A percentile compares a stretch with the other conserved stretches of the same genome.
Conservation (phyloP, 2,329 filamentous ascomycete genomes). For the Fusarium sp. region DNA sequence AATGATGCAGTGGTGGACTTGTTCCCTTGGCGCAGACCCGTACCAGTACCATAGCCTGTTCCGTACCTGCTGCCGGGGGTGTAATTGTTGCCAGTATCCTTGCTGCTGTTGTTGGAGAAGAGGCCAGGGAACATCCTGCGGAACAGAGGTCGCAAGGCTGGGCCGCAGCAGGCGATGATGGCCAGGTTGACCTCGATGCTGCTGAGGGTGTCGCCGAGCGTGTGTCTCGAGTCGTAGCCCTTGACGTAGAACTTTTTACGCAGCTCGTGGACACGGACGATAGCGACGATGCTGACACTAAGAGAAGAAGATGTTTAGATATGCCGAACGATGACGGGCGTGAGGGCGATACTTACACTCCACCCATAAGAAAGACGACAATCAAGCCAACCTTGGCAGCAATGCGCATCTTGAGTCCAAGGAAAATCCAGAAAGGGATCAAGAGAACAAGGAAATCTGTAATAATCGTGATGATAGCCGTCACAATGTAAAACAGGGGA, state of each 20-base stretch:
- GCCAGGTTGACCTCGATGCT: slow-evolving; percentile 53
- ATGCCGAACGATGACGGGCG: not conserved
- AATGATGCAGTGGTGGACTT: not conserved
- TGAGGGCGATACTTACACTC: slow-evolving; percentile 46
- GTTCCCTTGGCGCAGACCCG: not conserved
- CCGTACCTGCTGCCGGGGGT: slow-evolving; percentile 19
- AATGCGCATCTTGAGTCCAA: slow-evolving; percentile 53
- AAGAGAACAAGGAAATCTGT: slow-evolving; percentile 55
- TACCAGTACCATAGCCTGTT: slow-evolving; percentile 19
- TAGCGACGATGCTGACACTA: slow-evolving; percentile 50
- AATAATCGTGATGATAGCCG: slow-evolving; percentile 53
- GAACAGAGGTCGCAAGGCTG: slow-evolving; percentile 39
- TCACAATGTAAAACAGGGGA: slow-evolving; percentile 51
- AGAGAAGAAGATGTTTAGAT: not conserved
- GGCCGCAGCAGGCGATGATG: slow-evolving; percentile 53
- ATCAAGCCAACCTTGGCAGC: slow-evolving; percentile 55
- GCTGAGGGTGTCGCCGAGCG: slow-evolving; percentile 47
- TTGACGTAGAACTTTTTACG: slow-evolving; percentile 29
- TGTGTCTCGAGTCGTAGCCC: slow-evolving; percentile 42
- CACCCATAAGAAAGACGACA: slow-evolving; percentile 54
- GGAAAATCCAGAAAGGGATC: slow-evolving; percentile 56
- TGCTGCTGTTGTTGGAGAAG: slow-evolving; percentile 31
- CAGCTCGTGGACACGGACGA: slow-evolving; percentile 46
- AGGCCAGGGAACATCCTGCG: slow-evolving; percentile 38
- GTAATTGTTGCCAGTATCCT: slow-evolving; percentile 14